These are phyloP conservation scores for Sanghuangporus weigelae DNA, from an alignment of 1,284 basidiomycete species.

Conservation along the genomic window DNA sequence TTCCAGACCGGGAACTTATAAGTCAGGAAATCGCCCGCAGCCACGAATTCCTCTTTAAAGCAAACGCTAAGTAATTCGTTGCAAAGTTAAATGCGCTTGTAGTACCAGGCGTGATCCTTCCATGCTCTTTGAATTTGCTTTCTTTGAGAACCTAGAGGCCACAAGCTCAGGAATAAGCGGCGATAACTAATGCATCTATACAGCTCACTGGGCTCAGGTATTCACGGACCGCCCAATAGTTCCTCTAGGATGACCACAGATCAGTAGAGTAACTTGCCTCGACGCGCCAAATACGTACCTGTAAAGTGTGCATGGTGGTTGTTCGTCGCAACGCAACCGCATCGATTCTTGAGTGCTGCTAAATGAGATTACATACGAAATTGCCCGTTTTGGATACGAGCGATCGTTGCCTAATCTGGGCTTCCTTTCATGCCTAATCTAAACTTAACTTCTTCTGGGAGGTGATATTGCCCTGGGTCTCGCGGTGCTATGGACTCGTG, in stretches of 20 bases:
- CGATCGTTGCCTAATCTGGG: neutral
- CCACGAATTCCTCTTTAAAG: constrained; percentile 86
- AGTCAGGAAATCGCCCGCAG: constrained; percentile 88
- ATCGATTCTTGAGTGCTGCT: constrained; percentile 4
- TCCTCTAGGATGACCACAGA: constrained; percentile 38
- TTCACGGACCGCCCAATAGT: constrained; percentile 94
- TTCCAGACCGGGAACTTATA: constrained; percentile 97
- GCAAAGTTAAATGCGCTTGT: constrained; percentile 16
- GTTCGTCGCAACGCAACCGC: constrained; percentile 5
- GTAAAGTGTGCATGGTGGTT: constrained; percentile 17
- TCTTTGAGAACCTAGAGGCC: constrained; percentile 82
- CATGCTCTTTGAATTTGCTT: constrained; percentile 99
- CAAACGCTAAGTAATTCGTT: constrained; percentile 21
- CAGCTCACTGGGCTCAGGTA: constrained; percentile 86
- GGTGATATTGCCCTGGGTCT: too few relatives aligned
- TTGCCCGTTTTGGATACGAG: neutral
- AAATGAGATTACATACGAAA: constrained; percentile 5
- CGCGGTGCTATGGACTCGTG: too few relatives aligned
- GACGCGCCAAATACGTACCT: neutral
- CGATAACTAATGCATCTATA: constrained; percentile 23
- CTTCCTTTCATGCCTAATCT: neutral
- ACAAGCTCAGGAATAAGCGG: constrained; percentile 24
- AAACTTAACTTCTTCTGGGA: too few relatives aligned
- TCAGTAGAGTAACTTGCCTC: neutral
- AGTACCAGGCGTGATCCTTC: constrained; percentile 90